A percentile compares a stretch with the other conserved stretches of the same genome.
These are phyloP conservation scores for Leccinellum albellum DNA, from an alignment of 768 basidiomycete species.

Conservation along the genomic window DNA sequence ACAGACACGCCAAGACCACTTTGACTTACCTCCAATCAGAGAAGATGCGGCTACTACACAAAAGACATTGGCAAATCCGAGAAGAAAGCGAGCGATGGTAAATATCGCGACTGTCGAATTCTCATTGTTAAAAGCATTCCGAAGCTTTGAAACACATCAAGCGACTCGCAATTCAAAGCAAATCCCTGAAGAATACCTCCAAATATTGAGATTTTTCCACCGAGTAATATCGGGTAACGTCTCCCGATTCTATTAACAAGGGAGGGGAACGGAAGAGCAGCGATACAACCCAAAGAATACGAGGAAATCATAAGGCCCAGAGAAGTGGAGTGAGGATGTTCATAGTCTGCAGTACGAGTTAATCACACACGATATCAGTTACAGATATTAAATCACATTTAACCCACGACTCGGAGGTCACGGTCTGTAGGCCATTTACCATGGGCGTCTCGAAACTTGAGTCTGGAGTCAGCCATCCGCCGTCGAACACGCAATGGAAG, in stretches of 20 bases:
- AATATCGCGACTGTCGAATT: slow-evolving; percentile 3
- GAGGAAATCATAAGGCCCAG: no score
- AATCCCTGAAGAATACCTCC: slow-evolving; percentile 3
- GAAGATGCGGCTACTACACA: no score
- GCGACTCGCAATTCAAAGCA: slow-evolving; percentile 1
- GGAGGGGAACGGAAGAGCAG: no score
- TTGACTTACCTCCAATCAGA: no score
- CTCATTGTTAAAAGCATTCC: neutral
- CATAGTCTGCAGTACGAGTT: slow-evolving; percentile 39
- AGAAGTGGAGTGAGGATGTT: slow-evolving; percentile 43
- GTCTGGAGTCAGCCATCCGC: neutral
- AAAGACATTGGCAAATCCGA: no score
- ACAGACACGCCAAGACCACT: no score
- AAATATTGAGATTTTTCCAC: neutral
- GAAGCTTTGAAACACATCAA: neutral
- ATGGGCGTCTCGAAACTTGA: slow-evolving; percentile 42
- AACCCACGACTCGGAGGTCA: slow-evolving; percentile 54
- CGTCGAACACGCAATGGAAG: neutral
- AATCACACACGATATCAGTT: neutral
- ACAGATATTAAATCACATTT: slow-evolving; percentile 35
- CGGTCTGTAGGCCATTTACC: slow-evolving; percentile 61
- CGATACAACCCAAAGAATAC: no score
- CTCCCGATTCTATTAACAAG: no score
- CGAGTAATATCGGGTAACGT: slow-evolving; percentile 22
- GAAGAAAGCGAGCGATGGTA: neutral